Evolutionary conservation across 2,329 filamentous ascomycete genomes (phyloP).

Genomic region (Penicillium sp.): DNA sequence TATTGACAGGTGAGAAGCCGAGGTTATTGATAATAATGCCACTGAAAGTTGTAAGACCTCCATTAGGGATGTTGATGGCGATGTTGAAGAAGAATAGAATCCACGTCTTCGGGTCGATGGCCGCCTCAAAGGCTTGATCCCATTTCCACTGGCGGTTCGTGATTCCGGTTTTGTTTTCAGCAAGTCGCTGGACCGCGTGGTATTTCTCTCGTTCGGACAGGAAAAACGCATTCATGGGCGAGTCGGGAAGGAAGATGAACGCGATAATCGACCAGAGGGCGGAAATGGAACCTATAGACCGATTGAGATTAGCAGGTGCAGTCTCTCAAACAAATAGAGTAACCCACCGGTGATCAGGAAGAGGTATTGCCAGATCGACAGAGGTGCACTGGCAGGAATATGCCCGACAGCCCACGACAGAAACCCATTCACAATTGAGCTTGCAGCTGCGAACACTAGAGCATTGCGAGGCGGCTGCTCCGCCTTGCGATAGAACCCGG

Average conservation of each 20-base stretch:
- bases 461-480: constrained; percentile 34
- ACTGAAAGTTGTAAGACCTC: constrained; percentile 44
- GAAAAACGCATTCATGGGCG: constrained; percentile 58
- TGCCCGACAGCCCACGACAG: constrained; percentile 25
- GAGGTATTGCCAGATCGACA: constrained; percentile 11
- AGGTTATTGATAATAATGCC: constrained; percentile 46
- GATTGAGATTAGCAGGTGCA: constrained; percentile 46
- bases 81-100: constrained; percentile 40
- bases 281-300: constrained; percentile 25
- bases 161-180: constrained; percentile 47
- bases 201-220: constrained; percentile 59
- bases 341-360: constrained; percentile 25
- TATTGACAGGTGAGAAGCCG: constrained; percentile 41
- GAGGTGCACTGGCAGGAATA: constrained; percentile 16
- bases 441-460: constrained; percentile 31
- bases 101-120: constrained; percentile 46
- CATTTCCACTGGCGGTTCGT: constrained; percentile 35
- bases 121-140: constrained; percentile 35
- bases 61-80: constrained; percentile 43
- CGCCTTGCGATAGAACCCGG: constrained; percentile 26
- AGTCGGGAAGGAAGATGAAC: constrained; percentile 51
- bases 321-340: constrained; percentile 3
- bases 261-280: constrained; percentile 52
- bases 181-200: constrained; percentile 48
- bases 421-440: constrained; percentile 8